Percentiles rank a stretch among this genome's conserved stretches.
Conservation (phyloP, 2,329 filamentous ascomycete genomes). For the Colletotrichum sp. region DNA sequence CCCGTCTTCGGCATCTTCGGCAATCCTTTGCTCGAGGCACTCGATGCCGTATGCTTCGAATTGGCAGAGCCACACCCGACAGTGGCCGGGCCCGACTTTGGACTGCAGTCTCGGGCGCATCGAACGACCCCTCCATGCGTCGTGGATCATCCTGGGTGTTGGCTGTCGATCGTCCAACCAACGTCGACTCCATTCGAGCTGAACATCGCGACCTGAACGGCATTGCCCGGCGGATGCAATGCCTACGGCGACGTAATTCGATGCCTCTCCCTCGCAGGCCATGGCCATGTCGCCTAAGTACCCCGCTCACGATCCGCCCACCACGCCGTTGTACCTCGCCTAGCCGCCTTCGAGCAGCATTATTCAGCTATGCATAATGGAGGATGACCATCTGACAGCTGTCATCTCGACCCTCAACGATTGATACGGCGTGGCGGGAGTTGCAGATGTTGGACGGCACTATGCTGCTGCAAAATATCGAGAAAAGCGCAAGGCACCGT, state of each 20-base stretch:
- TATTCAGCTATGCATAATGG: not conserved
- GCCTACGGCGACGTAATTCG: not conserved
- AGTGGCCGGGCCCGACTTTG: not conserved
- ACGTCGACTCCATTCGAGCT: not conserved
- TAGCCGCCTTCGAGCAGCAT: not conserved
- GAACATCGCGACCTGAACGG: not conserved
- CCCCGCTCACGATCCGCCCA: not conserved
- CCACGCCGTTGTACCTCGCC: not conserved
- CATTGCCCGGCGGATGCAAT: not conserved
- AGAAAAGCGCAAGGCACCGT: not conserved
- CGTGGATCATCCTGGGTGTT: constrained; percentile 16
- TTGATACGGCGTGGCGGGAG: not conserved
- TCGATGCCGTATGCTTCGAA: not conserved
- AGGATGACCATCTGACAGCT: not conserved
- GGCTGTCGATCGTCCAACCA: constrained; percentile 5
- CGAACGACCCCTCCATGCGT: constrained; percentile 16
- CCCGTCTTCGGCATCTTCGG: constrained; percentile 9
- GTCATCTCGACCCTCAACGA: not conserved
- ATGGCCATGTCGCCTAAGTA: not conserved
- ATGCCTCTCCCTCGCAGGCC: not conserved
- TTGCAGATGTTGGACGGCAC: not conserved
- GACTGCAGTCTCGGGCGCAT: not conserved
- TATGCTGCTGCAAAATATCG: not conserved
- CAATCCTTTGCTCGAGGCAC: not conserved
- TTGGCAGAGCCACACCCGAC: not conserved